Conservation (phyloP, 371 early-diverging fungal genomes). For the Syncephalis fuscata region DNA sequence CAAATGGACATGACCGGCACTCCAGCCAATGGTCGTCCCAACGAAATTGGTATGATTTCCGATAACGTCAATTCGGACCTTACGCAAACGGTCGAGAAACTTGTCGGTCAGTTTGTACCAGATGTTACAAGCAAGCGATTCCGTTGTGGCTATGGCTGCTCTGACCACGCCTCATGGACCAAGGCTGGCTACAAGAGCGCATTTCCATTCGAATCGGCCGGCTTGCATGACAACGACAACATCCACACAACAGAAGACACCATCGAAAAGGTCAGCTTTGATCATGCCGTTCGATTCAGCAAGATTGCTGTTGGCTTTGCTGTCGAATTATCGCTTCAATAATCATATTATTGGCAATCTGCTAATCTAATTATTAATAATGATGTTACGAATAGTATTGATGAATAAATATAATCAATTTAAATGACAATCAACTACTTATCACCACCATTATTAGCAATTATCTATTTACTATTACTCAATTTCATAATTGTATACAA, state of each 20-base stretch:
- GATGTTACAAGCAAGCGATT: conserved; percentile 10
- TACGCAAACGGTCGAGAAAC: conserved; percentile 36
- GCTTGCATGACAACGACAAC: conserved; percentile 10
- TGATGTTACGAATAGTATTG: too few relatives aligned
- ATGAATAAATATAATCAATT: too few relatives aligned
- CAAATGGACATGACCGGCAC: conserved; percentile 66
- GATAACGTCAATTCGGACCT: conserved; percentile 59
- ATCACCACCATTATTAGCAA: too few relatives aligned
- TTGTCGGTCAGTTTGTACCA: conserved; percentile 1
- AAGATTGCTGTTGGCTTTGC: conserved; percentile 71
- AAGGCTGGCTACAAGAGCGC: conserved; percentile 65
- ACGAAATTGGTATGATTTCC: conserved; percentile 58
- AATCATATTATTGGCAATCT: too few relatives aligned
- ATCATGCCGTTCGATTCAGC: conserved; percentile 69
- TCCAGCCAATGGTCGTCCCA: conserved; percentile 26
- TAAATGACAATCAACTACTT: too few relatives aligned
- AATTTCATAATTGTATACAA: conserved; percentile 3
- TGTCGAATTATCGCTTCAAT: conserved; percentile 37
- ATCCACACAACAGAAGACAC: conserved; percentile 62
- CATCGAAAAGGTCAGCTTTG: conserved; percentile 50
- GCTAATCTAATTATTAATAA: too few relatives aligned
- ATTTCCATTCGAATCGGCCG: conserved; percentile 63
- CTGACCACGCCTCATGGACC: conserved; percentile 85
- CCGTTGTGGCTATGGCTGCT: conserved; percentile 55
- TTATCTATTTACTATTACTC: too few relatives aligned